Base-by-base conservation (phyloP, 495 filamentous ascomycete genomes). In the Annulohypoxylon maeteangense region DNA sequence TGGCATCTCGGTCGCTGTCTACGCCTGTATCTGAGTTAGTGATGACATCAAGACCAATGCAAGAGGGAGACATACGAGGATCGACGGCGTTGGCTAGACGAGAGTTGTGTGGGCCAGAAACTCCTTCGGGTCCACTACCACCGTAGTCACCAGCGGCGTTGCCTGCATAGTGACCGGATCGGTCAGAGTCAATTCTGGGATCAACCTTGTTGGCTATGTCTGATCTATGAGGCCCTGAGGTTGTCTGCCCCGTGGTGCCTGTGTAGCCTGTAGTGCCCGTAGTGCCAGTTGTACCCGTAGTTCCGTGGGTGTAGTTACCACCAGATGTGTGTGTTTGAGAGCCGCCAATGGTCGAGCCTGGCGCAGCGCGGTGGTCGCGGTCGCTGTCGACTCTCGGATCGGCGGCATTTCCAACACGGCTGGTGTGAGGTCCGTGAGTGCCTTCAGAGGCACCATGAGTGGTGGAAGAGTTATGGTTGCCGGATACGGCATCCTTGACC, bases 401-500 rank as follows among this genome's bases (percentile, higher is more conserved):
- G 23, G 79, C 79, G 25, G 82, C 82, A 75, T 87, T 85, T 20
- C 71, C 80, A 7, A 78, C 42, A 6, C 81, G 80, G 56, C 78
- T 78, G 22, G 66, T 59, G 73, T 87, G 80, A 22, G 83, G 78
- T 32, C 81, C 85, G 62, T 81, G 77, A 22, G 79, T 78, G 18
- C 82, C 81, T 69, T 82, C 81, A 29, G 81, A 75, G 18, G 74
- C 73, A 20, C 72, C 67, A 11, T 71, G 67, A 8, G 56, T 53
- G 23, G 66, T 74, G 50, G 72, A 76, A 23, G 65, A 62, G 57
- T 62, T 38, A 59, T 83, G 75, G 78, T 86, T 80, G 59, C 80
- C 72, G 59, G 85, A 81, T 62, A 93, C 68, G 74, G 85, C 89
- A 36, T 92, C 87, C 81, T 92, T 93, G 79, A 92, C 84, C 74